Conservation (phyloP, 2,329 filamentous ascomycete species). For the Alternaria angustiovoidea region DNA sequence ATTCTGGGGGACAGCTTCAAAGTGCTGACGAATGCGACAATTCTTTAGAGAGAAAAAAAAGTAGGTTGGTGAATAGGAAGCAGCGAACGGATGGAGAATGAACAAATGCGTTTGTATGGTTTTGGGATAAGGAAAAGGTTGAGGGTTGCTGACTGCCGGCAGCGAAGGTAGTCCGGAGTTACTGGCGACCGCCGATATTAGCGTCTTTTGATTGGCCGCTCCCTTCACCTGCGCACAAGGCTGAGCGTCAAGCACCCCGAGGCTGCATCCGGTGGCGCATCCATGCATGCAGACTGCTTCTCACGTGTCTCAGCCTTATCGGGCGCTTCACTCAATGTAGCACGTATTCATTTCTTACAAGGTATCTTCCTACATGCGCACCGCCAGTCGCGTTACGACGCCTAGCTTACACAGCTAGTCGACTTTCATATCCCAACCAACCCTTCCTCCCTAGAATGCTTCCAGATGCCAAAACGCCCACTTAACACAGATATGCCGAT, state of each 20-base stretch:
- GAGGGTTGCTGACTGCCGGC: neutral
- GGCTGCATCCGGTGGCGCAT: constrained; percentile 4
- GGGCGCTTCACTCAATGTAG: neutral
- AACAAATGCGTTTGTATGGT: constrained; percentile 4
- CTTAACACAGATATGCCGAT: constrained; percentile 10
- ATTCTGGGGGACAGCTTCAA: neutral
- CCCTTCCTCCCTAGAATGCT: constrained; percentile 4
- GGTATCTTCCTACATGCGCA: constrained; percentile 3
- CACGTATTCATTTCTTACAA: neutral
- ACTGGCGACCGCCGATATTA: constrained; percentile 14
- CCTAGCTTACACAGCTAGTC: neutral
- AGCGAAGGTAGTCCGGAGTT: constrained; percentile 7
- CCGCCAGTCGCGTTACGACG: neutral
- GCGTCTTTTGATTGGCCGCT: constrained; percentile 6
- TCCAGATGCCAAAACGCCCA: constrained; percentile 10
- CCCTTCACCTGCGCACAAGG: no score
- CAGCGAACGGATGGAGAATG: constrained; percentile 16
- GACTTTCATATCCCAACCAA: neutral
- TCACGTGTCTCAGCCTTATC: constrained; percentile 15
- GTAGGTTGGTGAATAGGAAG: neutral
- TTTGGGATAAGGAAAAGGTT: constrained; percentile 12
- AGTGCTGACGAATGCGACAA: neutral
- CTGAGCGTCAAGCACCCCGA: neutral
- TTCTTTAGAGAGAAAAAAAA: neutral
- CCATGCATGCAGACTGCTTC: constrained; percentile 1